Conservation (phyloP, 176 grass and related monocot genomes). For the Paspalum vaginatum region DNA sequence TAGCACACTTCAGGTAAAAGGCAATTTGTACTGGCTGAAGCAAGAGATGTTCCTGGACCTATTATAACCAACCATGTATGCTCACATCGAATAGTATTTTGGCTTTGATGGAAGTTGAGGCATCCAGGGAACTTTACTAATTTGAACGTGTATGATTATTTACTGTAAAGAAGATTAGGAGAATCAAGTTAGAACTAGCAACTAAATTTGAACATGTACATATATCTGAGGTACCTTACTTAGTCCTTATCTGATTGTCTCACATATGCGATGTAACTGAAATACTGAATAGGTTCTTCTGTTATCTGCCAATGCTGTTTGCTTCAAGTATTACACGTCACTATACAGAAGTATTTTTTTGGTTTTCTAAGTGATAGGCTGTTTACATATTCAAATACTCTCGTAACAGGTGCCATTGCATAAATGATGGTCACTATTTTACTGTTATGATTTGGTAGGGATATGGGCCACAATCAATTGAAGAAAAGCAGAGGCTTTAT, state of each 20-base stretch:
- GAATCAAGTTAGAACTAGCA: not conserved
- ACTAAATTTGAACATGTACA: not conserved
- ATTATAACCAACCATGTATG: not conserved
- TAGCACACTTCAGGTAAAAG: not conserved
- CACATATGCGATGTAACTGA: not conserved
- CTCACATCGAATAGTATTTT: not conserved
- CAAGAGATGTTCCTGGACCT: not conserved
- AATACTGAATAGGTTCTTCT: not conserved
- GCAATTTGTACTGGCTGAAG: not conserved
- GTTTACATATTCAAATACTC: conserved; percentile 12
- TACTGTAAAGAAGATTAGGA: not conserved
- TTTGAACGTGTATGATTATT: not conserved
- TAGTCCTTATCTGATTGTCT: not conserved
- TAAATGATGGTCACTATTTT: conserved; percentile 1
- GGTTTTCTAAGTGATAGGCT: not conserved
- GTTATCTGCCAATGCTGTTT: not conserved
- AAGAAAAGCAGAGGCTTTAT: conserved; percentile 93
- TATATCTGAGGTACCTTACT: not conserved
- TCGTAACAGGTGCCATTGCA: not conserved
- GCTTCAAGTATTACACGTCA: conserved; percentile 18
- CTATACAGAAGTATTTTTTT: not conserved
- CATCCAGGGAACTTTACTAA: conserved; percentile 17
- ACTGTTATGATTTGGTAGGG: conserved; percentile 68
- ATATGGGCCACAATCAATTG: conserved; percentile 89
- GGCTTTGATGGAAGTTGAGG: not conserved